phyloP scores from a whole-genome alignment of 257 asterid species.

The Gentiana straminea region DNA sequence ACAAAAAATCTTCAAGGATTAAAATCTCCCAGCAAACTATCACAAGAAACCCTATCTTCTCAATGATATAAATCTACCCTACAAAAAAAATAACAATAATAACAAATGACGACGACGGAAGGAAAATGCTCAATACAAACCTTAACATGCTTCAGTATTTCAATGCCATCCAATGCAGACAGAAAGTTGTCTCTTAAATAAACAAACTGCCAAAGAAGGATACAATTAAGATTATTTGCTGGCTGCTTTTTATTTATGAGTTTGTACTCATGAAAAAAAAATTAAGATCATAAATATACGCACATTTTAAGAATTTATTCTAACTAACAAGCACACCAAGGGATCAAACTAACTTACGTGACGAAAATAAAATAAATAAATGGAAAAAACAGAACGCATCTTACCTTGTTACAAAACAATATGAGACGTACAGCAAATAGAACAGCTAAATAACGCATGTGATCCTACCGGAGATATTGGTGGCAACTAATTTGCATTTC shows the following conservation, averaged over 20 bases:
- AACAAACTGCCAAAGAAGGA: conserved; percentile 60
- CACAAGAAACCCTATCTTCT: too few relatives aligned
- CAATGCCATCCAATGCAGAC: conserved; percentile 89
- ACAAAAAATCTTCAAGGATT: too few relatives aligned
- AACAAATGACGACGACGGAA: neutral
- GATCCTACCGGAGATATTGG: too few relatives aligned
- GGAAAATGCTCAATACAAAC: conserved; percentile 22
- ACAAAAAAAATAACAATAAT: neutral
- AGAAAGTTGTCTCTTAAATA: conserved; percentile 94
- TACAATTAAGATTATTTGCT: neutral
- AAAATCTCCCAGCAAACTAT: too few relatives aligned
- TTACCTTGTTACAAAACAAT: neutral
- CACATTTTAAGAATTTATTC: neutral
- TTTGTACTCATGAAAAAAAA: neutral
- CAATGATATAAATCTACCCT: neutral
- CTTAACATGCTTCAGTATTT: conserved; percentile 85
- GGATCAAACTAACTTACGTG: conserved; percentile 1
- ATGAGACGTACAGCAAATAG: too few relatives aligned
- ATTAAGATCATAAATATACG: neutral
- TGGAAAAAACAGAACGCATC: neutral
- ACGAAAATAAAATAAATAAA: neutral
- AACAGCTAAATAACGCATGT: too few relatives aligned
- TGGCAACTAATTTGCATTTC: neutral
- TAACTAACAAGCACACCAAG: neutral
- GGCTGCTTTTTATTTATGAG: neutral